A percentile compares a stretch with the other conserved stretches of the same genome.
phyloP scores from a whole-genome alignment of 257 asterid species.

The Thymus quinquecostatus region DNA sequence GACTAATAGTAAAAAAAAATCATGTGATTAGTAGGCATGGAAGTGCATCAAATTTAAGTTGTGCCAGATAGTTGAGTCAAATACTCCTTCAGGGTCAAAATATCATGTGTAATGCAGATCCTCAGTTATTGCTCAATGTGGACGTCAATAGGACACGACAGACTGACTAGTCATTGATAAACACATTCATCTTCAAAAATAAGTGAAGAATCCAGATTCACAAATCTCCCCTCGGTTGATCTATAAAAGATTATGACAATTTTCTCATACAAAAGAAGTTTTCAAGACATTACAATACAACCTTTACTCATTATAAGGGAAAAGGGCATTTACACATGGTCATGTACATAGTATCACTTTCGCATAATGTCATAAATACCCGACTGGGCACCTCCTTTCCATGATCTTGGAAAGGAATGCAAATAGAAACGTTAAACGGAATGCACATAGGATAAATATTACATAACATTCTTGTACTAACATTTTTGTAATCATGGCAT shows the following conservation, averaged over 20 bases:
- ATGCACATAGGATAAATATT: conserved; percentile 16
- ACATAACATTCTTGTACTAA: conserved; percentile 1
- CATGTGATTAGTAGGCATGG: conserved; percentile 6
- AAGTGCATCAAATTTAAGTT: conserved; percentile 22
- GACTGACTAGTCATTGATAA: neutral
- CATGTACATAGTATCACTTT: conserved; percentile 1
- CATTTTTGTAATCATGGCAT: conserved; percentile 2
- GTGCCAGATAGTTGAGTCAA: conserved; percentile 1
- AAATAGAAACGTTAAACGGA: neutral
- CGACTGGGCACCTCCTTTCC: neutral
- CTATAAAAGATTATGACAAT: neutral
- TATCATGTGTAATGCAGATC: neutral
- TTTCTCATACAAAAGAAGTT: conserved; percentile 1
- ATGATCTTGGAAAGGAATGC: conserved; percentile 4
- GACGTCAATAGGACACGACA: neutral
- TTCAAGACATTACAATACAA: conserved; percentile 13
- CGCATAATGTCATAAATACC: neutral
- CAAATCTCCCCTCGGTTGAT: conserved; percentile 11
- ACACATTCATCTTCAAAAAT: neutral
- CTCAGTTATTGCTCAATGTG: neutral
- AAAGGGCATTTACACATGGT: neutral
- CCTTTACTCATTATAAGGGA: neutral
- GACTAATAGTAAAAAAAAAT: neutral
- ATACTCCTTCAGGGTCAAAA: neutral
- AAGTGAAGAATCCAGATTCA: neutral